Evolutionary conservation across 805 yeast species (phyloP).

Genomic region (Ogataea neopini): DNA sequence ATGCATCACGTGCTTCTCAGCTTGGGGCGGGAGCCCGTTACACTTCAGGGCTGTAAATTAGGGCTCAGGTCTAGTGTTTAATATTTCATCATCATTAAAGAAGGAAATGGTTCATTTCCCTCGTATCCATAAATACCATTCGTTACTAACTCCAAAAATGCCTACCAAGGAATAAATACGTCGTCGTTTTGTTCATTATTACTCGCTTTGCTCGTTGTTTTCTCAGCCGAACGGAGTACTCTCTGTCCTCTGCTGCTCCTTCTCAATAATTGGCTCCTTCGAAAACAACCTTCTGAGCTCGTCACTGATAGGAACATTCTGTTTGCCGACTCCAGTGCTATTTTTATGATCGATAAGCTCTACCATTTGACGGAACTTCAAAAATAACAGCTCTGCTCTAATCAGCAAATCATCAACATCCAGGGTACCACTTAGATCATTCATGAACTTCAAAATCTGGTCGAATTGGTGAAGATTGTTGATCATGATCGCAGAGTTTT

Average conservation of each 20-base stretch:
- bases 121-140: too few relatives aligned
- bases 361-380: conserved; percentile 77
- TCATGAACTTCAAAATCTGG: conserved; percentile 89
- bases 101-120: too few relatives aligned
- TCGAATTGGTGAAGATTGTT: conserved; percentile 78
- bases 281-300: conserved; percentile 63
- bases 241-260: conserved; percentile 33
- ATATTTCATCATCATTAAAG: too few relatives aligned
- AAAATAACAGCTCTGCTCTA: conserved; percentile 81
- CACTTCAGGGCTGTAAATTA: too few relatives aligned
- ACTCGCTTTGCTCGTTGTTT: not conserved
- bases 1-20: too few relatives aligned
- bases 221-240: conserved; percentile 32
- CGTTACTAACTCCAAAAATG: too few relatives aligned
- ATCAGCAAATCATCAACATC: conserved; percentile 74
- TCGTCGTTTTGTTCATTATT: too few relatives aligned
- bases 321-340: not conserved
- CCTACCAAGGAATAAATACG: too few relatives aligned
- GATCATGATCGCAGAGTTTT: conserved; percentile 75
- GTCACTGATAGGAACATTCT: conserved; percentile 39
- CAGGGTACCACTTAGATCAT: conserved; percentile 78
- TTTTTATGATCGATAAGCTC: conserved; percentile 65
- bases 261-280: conserved; percentile 61
- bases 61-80: too few relatives aligned
- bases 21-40: too few relatives aligned